phyloP scores from a whole-genome alignment of 1,284 basidiomycete genomes.

The Laetiporus sulphureus region DNA sequence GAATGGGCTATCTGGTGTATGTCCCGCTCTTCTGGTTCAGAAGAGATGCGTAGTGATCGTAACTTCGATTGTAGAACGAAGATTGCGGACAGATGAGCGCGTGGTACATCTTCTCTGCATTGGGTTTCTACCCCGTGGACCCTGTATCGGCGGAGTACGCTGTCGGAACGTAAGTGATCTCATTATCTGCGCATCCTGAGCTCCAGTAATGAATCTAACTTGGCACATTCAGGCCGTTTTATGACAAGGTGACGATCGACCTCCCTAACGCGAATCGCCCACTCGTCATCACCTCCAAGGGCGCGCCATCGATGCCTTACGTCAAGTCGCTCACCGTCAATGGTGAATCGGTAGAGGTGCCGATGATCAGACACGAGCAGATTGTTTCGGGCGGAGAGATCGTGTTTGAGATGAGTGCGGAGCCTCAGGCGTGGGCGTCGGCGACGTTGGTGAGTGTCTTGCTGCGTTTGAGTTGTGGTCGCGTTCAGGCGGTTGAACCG shows the following conservation, averaged over 20 bases:
- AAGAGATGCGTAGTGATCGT: too few relatives aligned
- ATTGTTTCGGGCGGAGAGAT: constrained; percentile 51
- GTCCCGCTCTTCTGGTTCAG: too few relatives aligned
- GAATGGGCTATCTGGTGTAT: constrained; percentile 62
- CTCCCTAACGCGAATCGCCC: constrained; percentile 37
- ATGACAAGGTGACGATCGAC: constrained; percentile 52
- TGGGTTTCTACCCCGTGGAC: constrained; percentile 86
- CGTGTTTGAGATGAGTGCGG: constrained; percentile 59
- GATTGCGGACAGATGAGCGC: constrained; percentile 89
- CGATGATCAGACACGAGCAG: constrained; percentile 51
- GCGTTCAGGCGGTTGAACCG: too few relatives aligned
- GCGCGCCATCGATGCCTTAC: constrained; percentile 51
- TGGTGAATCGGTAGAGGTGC: constrained; percentile 32
- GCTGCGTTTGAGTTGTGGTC: too few relatives aligned
- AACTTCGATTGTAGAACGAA: constrained; percentile 53
- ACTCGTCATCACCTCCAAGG: constrained; percentile 45
- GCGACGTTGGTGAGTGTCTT: constrained; percentile 19
- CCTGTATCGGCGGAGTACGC: constrained; percentile 71
- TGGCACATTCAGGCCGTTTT: constrained; percentile 48
- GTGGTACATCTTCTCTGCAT: constrained; percentile 78
- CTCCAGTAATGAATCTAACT: neutral
- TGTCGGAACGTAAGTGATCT: constrained; percentile 52
- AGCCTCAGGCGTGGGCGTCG: constrained; percentile 29
- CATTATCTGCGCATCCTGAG: neutral
- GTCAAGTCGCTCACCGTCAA: constrained; percentile 53